phyloP scores from a whole-genome alignment of 495 filamentous ascomycete species.

The Aspergillus coremiiformis region DNA sequence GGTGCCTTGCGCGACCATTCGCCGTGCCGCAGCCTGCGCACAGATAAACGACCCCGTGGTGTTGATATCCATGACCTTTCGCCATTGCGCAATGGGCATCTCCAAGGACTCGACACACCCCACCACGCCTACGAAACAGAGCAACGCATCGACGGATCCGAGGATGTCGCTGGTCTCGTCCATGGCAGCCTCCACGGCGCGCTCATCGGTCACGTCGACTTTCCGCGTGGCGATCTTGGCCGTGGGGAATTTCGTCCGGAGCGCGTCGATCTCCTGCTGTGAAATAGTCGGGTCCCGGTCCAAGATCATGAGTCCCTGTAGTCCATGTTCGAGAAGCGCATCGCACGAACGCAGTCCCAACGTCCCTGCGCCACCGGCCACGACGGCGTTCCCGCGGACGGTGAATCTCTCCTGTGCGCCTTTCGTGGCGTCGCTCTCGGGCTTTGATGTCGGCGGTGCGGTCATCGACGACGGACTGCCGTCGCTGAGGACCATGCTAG shows the following conservation, averaged over 20 bases:
- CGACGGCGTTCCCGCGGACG: constrained; percentile 55
- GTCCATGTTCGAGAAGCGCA: constrained; percentile 67
- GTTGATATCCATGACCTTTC: constrained; percentile 58
- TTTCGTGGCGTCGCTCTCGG: constrained; percentile 35
- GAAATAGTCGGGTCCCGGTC: constrained; percentile 48
- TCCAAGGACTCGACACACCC: constrained; percentile 50
- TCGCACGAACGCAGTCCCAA: constrained; percentile 51
- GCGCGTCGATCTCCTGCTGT: constrained; percentile 27
- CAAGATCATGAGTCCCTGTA: constrained; percentile 52
- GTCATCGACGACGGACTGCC: constrained; percentile 44
- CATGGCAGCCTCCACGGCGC: constrained; percentile 40
- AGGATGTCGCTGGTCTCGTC: constrained; percentile 31
- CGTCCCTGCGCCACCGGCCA: constrained; percentile 66
- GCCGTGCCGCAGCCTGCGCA: constrained; percentile 55
- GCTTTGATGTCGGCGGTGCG: constrained; percentile 35
- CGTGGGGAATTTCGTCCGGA: constrained; percentile 47
- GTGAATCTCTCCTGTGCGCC: constrained; percentile 51
- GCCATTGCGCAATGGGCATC: constrained; percentile 49
- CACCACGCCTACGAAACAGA: constrained; percentile 64
- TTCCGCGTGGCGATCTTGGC: constrained; percentile 38
- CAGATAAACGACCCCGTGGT: constrained; percentile 61
- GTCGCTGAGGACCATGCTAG: constrained; percentile 52
- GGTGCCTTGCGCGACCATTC: constrained; percentile 41
- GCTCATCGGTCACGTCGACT: constrained; percentile 55
- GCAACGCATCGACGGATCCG: constrained; percentile 49